Conservation (phyloP, 176 grass and related monocot species). For the Luzula sylvatica region DNA sequence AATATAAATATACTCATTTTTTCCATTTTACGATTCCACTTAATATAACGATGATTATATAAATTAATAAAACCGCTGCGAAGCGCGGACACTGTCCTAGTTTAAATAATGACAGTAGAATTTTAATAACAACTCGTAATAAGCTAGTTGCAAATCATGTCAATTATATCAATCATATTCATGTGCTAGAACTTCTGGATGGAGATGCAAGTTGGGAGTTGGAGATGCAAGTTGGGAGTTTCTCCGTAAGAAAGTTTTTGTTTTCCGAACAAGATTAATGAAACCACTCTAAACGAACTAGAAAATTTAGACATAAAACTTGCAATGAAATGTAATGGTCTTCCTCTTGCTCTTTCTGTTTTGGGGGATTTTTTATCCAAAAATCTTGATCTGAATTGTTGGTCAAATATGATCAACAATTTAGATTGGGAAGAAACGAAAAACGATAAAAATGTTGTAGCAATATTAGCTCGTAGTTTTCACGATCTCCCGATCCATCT, state of each 20-base stretch:
- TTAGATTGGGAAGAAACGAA: background rate
- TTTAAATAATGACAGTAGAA: background rate
- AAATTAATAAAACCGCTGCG: too few relatives aligned
- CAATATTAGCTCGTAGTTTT: background rate
- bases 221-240: background rate
- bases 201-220: too few relatives aligned
- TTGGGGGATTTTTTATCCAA: background rate
- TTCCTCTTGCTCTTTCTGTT: background rate
- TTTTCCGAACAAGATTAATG: background rate
- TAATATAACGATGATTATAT: too few relatives aligned
- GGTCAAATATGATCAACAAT: background rate
- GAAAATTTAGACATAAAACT: background rate
- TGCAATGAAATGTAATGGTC: background rate
- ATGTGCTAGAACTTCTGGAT: background rate
- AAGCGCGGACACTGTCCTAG: too few relatives aligned
- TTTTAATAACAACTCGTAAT: background rate
- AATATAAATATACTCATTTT: too few relatives aligned
- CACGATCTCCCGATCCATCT: background rate
- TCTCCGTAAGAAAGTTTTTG: background rate
- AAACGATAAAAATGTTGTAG: background rate
- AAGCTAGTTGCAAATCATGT: background rate
- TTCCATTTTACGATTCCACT: too few relatives aligned
- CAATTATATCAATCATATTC: background rate
- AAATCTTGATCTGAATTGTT: background rate
- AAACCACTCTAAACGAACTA: background rate